Evolutionary conservation across 495 filamentous ascomycete genomes (phyloP).

Genomic region (Penicillium soppii): DNA sequence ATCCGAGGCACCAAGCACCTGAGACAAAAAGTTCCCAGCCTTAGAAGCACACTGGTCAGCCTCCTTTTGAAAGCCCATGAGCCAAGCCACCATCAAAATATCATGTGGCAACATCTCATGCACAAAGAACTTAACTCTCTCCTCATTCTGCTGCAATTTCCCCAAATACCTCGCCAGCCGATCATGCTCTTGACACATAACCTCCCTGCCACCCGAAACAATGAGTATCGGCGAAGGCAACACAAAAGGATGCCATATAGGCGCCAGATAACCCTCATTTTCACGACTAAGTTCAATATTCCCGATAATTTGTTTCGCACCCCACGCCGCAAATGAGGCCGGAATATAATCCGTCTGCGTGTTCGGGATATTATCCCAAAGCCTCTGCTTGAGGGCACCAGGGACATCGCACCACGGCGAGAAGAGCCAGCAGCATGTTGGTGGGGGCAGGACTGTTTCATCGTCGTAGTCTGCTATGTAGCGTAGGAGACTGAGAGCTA

Average conservation of each 20-base stretch:
- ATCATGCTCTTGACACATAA: conserved; percentile 34
- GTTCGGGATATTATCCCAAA: conserved; percentile 27
- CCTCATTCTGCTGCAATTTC: conserved; percentile 16
- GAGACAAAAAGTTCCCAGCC: conserved; percentile 33
- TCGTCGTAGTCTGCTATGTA: conserved; percentile 13
- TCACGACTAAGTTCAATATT: conserved; percentile 15
- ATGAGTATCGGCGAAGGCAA: conserved; percentile 35
- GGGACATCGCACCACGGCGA: conserved; percentile 39
- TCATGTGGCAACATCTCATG: conserved; percentile 38
- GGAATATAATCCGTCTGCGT: conserved; percentile 37
- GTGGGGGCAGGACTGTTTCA: conserved; percentile 11
- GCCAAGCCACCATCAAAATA: conserved; percentile 33
- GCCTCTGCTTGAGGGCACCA: neutral
- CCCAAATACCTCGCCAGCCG: conserved; percentile 29
- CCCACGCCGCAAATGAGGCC: conserved; percentile 32
- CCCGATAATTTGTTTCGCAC: conserved; percentile 24
- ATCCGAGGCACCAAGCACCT: neutral
- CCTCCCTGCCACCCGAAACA: conserved; percentile 38
- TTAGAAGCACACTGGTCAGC: conserved; percentile 22
- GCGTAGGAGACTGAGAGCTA: conserved; percentile 39
- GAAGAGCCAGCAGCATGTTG: conserved; percentile 31
- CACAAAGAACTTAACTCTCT: conserved; percentile 27
- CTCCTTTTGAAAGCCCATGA: conserved; percentile 31
- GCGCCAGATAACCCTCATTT: conserved; percentile 29
- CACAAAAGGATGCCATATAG: conserved; percentile 33